These are phyloP conservation scores for Acanthamoeba sp. DNA, from an alignment of 208 protist species.

Conservation along the genomic window DNA sequence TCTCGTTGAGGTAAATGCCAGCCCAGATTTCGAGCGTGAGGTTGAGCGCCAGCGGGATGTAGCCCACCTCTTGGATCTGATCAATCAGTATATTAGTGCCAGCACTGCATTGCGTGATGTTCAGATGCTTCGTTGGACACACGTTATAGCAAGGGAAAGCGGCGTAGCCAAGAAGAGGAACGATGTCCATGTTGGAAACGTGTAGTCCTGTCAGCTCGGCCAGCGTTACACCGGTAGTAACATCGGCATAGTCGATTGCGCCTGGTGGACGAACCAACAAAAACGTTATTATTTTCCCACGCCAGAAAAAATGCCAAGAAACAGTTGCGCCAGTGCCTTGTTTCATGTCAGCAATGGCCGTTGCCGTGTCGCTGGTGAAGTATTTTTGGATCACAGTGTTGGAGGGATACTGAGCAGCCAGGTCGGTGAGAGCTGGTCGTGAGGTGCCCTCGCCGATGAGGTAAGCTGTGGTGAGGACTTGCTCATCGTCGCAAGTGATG, in stretches of 20 bases:
- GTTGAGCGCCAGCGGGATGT: background rate
- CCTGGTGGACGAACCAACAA: background rate
- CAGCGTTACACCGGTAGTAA: background rate
- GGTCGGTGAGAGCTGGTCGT: background rate
- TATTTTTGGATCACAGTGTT: background rate
- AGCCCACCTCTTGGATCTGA: background rate
- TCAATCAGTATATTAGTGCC: background rate
- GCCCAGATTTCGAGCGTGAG: constrained; percentile 12
- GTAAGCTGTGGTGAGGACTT: background rate
- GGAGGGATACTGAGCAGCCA: background rate
- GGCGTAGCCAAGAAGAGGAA: background rate
- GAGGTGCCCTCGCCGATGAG: background rate
- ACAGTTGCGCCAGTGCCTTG: background rate
- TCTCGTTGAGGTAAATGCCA: background rate
- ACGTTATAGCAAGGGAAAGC: background rate
- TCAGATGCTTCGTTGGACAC: background rate
- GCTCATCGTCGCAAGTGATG: background rate
- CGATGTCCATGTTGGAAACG: background rate
- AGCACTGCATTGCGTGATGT: background rate
- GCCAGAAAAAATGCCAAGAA: too few relatives aligned
- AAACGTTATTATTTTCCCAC: too few relatives aligned
- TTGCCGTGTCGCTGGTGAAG: background rate
- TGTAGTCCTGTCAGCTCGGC: background rate
- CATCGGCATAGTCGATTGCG: background rate
- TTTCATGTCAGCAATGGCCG: background rate